Percentiles rank a stretch among this genome's conserved stretches.
Conservation (phyloP, 2,329 filamentous ascomycete species). For the Ramularia endophylla region DNA sequence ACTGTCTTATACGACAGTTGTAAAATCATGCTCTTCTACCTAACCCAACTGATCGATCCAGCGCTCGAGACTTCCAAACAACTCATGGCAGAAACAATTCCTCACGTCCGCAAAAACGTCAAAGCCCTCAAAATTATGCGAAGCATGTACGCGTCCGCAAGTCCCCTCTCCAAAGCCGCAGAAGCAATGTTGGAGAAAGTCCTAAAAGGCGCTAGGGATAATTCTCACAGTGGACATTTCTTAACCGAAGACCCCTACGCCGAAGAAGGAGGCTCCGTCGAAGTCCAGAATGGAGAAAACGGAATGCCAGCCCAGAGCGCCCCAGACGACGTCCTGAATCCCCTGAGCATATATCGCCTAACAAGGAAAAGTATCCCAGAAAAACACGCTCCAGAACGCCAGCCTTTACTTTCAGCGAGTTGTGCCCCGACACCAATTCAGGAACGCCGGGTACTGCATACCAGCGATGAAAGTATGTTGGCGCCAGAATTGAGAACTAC, state of each 20-base stretch:
- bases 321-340: slow-evolving; percentile 21
- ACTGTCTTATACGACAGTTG: slow-evolving; percentile 23
- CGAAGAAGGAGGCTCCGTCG: slow-evolving; percentile 8
- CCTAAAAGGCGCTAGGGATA: slow-evolving; percentile 12
- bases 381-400: slow-evolving; percentile 21
- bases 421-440: too few relatives aligned
- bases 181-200: slow-evolving; percentile 22
- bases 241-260: slow-evolving; percentile 20
- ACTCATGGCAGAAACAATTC: slow-evolving; percentile 18
- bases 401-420: slow-evolving; percentile 1
- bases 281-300: too few relatives aligned
- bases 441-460: too few relatives aligned
- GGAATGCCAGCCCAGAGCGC: slow-evolving; percentile 21
- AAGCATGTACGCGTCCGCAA: slow-evolving; percentile 20
- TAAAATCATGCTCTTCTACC: slow-evolving; percentile 23
- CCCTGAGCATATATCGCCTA: slow-evolving; percentile 21
- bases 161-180: slow-evolving; percentile 17
- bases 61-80: slow-evolving; percentile 14
- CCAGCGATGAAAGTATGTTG: not conserved
- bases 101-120: slow-evolving; percentile 19
- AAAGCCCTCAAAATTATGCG: slow-evolving; percentile 21
- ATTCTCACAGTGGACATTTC: slow-evolving; percentile 12
- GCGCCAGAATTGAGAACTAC: slow-evolving; percentile 12
- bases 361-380: slow-evolving; percentile 21
- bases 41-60: slow-evolving; percentile 20